Conservation (phyloP, 164 flowering plant genomes). For the Chloranthus sessilifolius region DNA sequence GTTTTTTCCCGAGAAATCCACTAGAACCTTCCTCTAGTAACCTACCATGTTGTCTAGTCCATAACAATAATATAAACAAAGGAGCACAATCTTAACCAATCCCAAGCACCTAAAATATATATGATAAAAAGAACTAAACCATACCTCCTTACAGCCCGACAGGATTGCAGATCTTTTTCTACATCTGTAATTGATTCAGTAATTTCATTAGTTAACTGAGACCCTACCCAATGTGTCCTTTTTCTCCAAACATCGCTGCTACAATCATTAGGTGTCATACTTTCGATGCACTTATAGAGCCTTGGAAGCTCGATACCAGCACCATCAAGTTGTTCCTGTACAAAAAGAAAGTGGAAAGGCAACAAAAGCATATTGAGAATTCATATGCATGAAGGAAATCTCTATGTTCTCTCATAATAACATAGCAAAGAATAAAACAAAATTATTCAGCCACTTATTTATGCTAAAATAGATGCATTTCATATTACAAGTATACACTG, state of each 20-base stretch:
- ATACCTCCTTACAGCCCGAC: slow-evolving; percentile 88
- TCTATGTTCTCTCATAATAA: too few relatives aligned
- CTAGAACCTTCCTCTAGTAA: slow-evolving; percentile 97
- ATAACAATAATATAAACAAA: slow-evolving; percentile 11
- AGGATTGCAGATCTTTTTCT: slow-evolving; percentile 65
- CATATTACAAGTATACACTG: too few relatives aligned
- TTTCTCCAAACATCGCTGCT: slow-evolving; percentile 88
- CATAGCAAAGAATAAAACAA: too few relatives aligned
- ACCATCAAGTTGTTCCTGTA: slow-evolving; percentile 98
- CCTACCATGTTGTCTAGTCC: slow-evolving; percentile 73
- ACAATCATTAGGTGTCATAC: slow-evolving; percentile 76
- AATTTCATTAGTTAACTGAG: slow-evolving; percentile 53
- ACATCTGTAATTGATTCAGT: slow-evolving; percentile 54
- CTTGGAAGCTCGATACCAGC: slow-evolving; percentile 83
- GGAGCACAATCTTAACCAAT: slow-evolving; percentile 2
- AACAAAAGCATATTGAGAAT: too few relatives aligned
- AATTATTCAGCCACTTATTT: too few relatives aligned
- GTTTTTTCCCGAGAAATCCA: slow-evolving; percentile 72
- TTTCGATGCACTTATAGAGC: slow-evolving; percentile 83
- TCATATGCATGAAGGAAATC: too few relatives aligned
- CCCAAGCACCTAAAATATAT: neutral
- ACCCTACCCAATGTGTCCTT: slow-evolving; percentile 89
- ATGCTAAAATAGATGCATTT: too few relatives aligned
- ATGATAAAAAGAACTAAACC: slow-evolving; percentile 7
- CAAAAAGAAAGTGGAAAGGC: neutral